phyloP scores from a whole-genome alignment of 2,329 filamentous ascomycete genomes.

The Fusarium pseudonygamai region DNA sequence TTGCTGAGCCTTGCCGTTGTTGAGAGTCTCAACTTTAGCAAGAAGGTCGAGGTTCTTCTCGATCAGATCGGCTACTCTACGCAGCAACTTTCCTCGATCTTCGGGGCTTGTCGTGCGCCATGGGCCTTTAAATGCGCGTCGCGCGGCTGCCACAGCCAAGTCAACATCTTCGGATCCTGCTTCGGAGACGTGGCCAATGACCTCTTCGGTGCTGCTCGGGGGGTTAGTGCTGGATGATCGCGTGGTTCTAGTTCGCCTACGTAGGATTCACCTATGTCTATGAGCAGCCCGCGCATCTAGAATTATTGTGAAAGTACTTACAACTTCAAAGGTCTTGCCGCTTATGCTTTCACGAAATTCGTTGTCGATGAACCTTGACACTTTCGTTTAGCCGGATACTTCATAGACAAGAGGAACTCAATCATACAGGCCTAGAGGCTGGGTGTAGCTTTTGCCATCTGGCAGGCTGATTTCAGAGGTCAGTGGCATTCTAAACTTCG shows the following conservation, averaged over 20 bases:
- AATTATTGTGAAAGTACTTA: fast-evolving
- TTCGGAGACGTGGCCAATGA: background rate
- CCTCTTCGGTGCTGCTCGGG: background rate
- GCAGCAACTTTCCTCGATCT: background rate
- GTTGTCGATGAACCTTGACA: background rate
- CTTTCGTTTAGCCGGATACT: background rate
- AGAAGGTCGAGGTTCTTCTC: background rate
- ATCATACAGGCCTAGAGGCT: background rate
- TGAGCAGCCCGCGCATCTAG: fast-evolving
- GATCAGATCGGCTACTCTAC: background rate
- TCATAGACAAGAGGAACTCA: background rate
- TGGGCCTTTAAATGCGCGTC: background rate
- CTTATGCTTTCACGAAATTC: background rate
- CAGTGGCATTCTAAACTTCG: fast-evolving
- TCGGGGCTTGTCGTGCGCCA: background rate
- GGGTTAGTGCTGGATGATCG: fast-evolving
- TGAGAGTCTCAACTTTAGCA: background rate
- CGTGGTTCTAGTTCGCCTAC: fast-evolving
- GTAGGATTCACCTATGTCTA: background rate
- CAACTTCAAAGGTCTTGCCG: background rate
- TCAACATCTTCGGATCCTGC: background rate
- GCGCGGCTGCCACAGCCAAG: background rate
- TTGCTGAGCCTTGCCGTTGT: background rate
- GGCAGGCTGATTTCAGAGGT: background rate
- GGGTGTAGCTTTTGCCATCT: background rate